Conservation (phyloP, 2,329 filamentous ascomycete genomes). For the Alternaria panax region DNA sequence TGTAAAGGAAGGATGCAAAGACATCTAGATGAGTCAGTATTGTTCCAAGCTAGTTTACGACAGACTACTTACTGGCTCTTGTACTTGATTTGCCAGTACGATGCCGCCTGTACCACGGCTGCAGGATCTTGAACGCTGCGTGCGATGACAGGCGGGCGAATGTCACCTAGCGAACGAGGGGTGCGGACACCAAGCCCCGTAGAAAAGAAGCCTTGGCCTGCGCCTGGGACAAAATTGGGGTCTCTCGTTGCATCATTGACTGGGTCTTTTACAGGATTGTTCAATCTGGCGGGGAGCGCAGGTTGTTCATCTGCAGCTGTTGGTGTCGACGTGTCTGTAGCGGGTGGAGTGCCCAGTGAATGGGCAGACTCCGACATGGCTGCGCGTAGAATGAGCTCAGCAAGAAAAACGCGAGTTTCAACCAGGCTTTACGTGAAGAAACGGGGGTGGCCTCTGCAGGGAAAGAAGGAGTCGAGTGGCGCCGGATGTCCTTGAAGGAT, state of each 20-base stretch:
- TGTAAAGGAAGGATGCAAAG: conserved; percentile 37
- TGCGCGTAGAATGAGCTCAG: conserved; percentile 1
- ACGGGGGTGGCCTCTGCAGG: background rate
- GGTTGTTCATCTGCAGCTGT: conserved; percentile 1
- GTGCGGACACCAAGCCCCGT: conserved; percentile 34
- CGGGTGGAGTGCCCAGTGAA: conserved; percentile 2
- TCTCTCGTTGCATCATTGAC: conserved; percentile 4
- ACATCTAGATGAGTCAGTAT: conserved; percentile 15
- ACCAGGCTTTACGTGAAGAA: background rate
- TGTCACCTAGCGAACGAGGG: conserved; percentile 23
- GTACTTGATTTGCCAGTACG: conserved; percentile 31
- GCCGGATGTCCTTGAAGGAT: conserved; percentile 13
- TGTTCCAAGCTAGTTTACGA: background rate
- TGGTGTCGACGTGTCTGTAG: background rate
- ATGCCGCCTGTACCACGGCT: conserved; percentile 30
- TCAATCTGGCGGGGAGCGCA: conserved; percentile 8
- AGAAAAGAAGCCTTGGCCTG: conserved; percentile 38
- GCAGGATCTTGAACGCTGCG: conserved; percentile 27
- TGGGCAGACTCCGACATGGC: conserved; percentile 1
- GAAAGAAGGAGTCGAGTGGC: conserved; percentile 8
- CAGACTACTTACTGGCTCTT: conserved; percentile 11
- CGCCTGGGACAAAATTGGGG: conserved; percentile 11
- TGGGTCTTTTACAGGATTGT: conserved; percentile 15
- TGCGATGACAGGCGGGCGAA: conserved; percentile 33
- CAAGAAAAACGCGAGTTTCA: conserved; percentile 5